phyloP scores from a whole-genome alignment of 345 rosid species.

The Salix viminalis region DNA sequence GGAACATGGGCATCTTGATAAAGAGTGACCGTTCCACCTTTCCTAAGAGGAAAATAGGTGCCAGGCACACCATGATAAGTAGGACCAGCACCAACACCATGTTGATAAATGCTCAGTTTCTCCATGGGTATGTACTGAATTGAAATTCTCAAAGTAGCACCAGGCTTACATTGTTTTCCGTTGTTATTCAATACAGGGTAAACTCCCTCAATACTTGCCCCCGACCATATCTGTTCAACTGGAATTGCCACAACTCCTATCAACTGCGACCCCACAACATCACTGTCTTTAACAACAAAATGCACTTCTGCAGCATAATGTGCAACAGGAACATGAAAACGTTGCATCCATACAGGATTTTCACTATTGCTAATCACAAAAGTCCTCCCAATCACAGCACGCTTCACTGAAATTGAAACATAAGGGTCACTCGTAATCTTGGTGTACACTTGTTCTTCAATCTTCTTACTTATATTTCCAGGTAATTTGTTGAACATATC shows the following conservation, averaged over 20 bases:
- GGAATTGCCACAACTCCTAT: slow-evolving; percentile 84
- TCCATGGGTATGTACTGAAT: slow-evolving; percentile 76
- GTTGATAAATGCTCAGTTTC: slow-evolving; percentile 55
- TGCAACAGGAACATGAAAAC: slow-evolving; percentile 84
- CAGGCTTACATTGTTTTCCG: slow-evolving; percentile 80
- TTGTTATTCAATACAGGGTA: slow-evolving; percentile 51
- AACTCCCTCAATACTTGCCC: slow-evolving; percentile 59
- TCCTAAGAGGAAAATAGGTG: slow-evolving; percentile 88
- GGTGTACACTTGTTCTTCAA: slow-evolving; percentile 48
- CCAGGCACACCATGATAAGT: slow-evolving; percentile 79
- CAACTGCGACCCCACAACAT: slow-evolving; percentile 77
- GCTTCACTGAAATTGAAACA: slow-evolving; percentile 55
- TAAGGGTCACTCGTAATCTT: slow-evolving; percentile 93
- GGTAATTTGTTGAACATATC: slow-evolving; percentile 55
- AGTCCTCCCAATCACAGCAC: slow-evolving; percentile 80
- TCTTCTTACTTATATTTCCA: slow-evolving; percentile 33
- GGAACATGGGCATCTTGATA: slow-evolving; percentile 97
- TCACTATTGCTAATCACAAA: slow-evolving; percentile 77
- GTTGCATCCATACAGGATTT: slow-evolving; percentile 86
- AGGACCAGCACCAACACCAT: slow-evolving; percentile 88
- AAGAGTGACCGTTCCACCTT: slow-evolving; percentile 74
- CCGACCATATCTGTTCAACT: slow-evolving; percentile 58
- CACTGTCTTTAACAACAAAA: slow-evolving; percentile 84
- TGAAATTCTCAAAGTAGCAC: slow-evolving; percentile 60
- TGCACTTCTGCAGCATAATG: slow-evolving; percentile 81